Evolutionary conservation across 805 yeast species (phyloP).

Genomic region (Starmerella ratchasimensis): DNA sequence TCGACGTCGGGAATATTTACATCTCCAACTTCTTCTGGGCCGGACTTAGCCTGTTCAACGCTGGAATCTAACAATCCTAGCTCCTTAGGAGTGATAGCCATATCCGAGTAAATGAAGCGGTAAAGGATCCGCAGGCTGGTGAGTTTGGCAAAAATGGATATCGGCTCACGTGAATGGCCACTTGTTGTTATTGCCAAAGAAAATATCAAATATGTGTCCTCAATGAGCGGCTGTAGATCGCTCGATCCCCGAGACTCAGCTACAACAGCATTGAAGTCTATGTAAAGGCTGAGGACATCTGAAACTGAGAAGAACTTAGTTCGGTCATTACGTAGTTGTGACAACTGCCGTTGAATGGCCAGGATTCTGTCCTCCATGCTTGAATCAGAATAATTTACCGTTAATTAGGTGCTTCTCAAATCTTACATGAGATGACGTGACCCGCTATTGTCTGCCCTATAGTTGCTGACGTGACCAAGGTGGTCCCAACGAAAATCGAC

Average conservation of each 20-base stretch:
- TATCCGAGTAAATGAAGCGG: constrained; percentile 68
- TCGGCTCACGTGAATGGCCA: constrained; percentile 79
- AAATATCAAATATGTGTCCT: constrained; percentile 35
- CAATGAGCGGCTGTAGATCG: constrained; percentile 2
- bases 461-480: too few relatives aligned
- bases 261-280: constrained; percentile 13
- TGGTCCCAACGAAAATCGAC: too few relatives aligned
- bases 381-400: too few relatives aligned
- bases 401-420: too few relatives aligned
- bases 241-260: background rate
- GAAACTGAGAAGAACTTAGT: constrained; percentile 11
- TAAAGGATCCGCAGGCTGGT: constrained; percentile 74
- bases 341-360: constrained; percentile 9
- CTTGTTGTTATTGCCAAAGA: constrained; percentile 82
- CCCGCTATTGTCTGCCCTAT: too few relatives aligned
- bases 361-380: constrained; percentile 10
- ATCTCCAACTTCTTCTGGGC: constrained; percentile 34
- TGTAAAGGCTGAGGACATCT: constrained; percentile 12
- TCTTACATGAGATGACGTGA: too few relatives aligned
- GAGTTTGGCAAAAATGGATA: constrained; percentile 84
- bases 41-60: constrained; percentile 51
- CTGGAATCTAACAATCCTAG: constrained; percentile 63
- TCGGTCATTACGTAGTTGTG: constrained; percentile 16
- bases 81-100: constrained; percentile 74
- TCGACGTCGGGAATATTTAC: constrained; percentile 40